Evolutionary conservation across 2,329 filamentous ascomycete species (phyloP).

Genomic region (Ophiostoma ips): DNA sequence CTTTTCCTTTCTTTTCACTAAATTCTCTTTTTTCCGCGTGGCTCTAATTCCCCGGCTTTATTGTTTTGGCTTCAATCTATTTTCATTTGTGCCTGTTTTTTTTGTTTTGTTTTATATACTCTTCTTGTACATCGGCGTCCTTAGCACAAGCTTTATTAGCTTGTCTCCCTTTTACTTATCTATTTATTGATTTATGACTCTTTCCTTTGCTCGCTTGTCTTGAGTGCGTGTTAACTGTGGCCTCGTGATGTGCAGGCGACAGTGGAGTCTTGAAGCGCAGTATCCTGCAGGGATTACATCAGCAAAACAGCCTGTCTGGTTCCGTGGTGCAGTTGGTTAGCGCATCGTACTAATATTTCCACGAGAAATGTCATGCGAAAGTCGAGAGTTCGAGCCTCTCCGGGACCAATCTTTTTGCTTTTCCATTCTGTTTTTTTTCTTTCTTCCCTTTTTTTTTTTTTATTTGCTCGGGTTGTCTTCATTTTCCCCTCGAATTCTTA

Average conservation of each 20-base stretch:
- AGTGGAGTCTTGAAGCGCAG: not conserved
- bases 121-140: no score
- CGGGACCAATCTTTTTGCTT: conserved; percentile 1
- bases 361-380: not conserved
- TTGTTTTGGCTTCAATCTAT: not conserved
- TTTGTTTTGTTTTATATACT: not conserved
- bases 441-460: not conserved
- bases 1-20: not conserved
- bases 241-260: no score
- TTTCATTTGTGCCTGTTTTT: conserved; percentile 9
- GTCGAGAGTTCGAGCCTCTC: conserved; percentile 4
- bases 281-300: not conserved
- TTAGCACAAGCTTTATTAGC: no score
- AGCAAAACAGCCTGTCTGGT: not conserved
- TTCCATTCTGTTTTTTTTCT: not conserved
- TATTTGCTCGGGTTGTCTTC: no score
- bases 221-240: no score
- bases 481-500: no score
- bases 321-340: conserved; percentile 4
- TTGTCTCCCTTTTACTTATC: not conserved
- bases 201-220: no score
- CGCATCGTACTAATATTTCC: conserved; percentile 3
- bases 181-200: no score
- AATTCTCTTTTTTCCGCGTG: no score
- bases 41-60: no score